These are phyloP conservation scores for Fagopyrum homotropicum DNA, from an alignment of 148 eudicot genomes.

Conservation along the genomic window DNA sequence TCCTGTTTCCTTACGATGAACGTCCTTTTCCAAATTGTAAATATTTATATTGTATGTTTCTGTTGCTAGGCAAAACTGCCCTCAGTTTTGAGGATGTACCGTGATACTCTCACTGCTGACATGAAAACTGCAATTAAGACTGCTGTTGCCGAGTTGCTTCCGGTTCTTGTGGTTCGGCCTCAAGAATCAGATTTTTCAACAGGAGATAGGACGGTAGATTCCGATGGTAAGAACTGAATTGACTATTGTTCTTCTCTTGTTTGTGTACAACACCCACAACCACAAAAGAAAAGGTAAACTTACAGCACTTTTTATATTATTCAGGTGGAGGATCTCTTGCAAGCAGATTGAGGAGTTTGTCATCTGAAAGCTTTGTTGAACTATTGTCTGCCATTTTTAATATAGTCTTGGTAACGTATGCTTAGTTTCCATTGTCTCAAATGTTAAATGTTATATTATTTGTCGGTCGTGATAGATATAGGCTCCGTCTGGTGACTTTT, in stretches of 20 bases:
- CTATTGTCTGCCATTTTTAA: slow-evolving; percentile 62
- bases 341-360: slow-evolving; percentile 73
- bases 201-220: slow-evolving; percentile 68
- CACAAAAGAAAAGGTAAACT: neutral
- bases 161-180: slow-evolving; percentile 54
- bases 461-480: neutral
- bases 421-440: slow-evolving; percentile 11
- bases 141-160: slow-evolving; percentile 75
- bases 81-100: slow-evolving; percentile 80
- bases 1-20: neutral
- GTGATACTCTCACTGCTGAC: slow-evolving; percentile 85
- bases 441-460: neutral
- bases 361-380: slow-evolving; percentile 82
- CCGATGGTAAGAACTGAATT: slow-evolving; percentile 53
- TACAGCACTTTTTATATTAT: slow-evolving; percentile 18
- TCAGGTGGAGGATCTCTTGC: slow-evolving; percentile 89
- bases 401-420: slow-evolving; percentile 79
- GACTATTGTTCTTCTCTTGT: neutral
- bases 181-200: slow-evolving; percentile 52
- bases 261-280: neutral
- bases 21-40: neutral
- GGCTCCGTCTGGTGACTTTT: neutral
- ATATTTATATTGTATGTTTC: neutral
- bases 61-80: slow-evolving; percentile 81
- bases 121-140: slow-evolving; percentile 90